Base-by-base conservation (phyloP, 2,329 filamentous ascomycete species). In the Neurospora sp. region DNA sequence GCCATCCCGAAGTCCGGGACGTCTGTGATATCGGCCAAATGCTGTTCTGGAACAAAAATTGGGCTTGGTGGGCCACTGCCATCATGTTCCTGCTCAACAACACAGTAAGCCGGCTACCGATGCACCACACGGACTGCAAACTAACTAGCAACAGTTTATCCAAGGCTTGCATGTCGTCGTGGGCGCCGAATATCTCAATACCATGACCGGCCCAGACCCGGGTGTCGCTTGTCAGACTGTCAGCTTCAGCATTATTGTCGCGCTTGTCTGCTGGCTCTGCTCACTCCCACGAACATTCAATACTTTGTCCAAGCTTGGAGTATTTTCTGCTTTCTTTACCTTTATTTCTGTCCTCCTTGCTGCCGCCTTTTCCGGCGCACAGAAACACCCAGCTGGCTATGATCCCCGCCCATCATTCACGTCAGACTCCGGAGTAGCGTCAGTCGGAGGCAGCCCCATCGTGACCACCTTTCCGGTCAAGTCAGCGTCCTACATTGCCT, bases 1-100 rank as follows among this genome's bases (percentile, higher is more conserved):
- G 93, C 66, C 93, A 97, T 77, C 94, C 94, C 0, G 92, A 97
- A 79, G 89, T 97, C 71, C 89, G 93, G 75, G 94, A 97, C 82
- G 92, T 97, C 15, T 97, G 93, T 78, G 94, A 97, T 78, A 92
- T 97, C 77, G 94, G 93, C n/a, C 92, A 97, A 80, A 94, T 94
- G 86, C 87, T 97, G 28, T 97, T 97, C 81, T 96, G 91, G 89
- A 90, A 91, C 73, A 89, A 92, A 79, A 88, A 86, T 71, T 92
- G 90, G 87, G 87, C 86, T 3, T 89, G 87, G 87, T 89, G 85
- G 78, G 83, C 82, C 38, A 89, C 88, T 0, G 93, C 92, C 1
- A 82, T 92, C 78, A 97, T 97, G 91, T 97, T 97, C 80, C 82
- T 97, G 66, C 80, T 97, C 72, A 97, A 97, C 85, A 97, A 97